Evolutionary conservation across 2,329 filamentous ascomycete genomes (phyloP), one percentile per base, ranked within the genome.

Genomic region (Thelonectria rubi): DNA sequence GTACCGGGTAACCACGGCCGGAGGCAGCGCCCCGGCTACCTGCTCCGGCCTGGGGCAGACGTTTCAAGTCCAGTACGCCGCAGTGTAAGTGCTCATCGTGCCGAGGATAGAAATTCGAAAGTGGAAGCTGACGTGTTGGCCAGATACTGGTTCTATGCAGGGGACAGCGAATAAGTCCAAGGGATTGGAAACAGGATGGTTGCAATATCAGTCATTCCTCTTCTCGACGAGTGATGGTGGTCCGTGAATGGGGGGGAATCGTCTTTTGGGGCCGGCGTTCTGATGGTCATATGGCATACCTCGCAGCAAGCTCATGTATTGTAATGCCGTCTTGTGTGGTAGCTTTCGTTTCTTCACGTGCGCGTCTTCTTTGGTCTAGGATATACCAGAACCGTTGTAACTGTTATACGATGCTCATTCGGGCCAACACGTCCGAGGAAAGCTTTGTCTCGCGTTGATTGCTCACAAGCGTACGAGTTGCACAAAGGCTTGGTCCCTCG

Each of bases 1-100:
- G 21, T 98, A 94, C 79, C 86, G 94, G 12, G 80, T 97, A 46
- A 85, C 91, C 71, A 98, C 94, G 11, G 93, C 90, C 1, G 94
- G 93, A 24, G 94, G 94, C 11, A 86, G 84, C 48, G 79, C 93
- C 2, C 94, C 94, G 0, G 80, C 85, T 24, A 91, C 88, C 0
- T 98, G 94, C 75, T 75, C 84, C 34, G 91, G 87, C 11, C 82
- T 87, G 81, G 75, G 82, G 0, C 81, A 83, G 11, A 73, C 77
- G 1, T 94, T 97, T 68, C 80, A 89, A 64, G 86, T 97, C 14
- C 82, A 94, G 72, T 97, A 98, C 78, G 84, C 91, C 32, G 88
- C 94, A 43, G 86, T 94, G 84, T 97, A 92, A 85, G 89, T 90
- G 21, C 14, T 46, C 8, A n/a, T 14, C 17, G 18, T 49, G 26